Evolutionary conservation across 2,329 filamentous ascomycete species (phyloP).

Genomic region (Ascocoryne sarcoides): DNA sequence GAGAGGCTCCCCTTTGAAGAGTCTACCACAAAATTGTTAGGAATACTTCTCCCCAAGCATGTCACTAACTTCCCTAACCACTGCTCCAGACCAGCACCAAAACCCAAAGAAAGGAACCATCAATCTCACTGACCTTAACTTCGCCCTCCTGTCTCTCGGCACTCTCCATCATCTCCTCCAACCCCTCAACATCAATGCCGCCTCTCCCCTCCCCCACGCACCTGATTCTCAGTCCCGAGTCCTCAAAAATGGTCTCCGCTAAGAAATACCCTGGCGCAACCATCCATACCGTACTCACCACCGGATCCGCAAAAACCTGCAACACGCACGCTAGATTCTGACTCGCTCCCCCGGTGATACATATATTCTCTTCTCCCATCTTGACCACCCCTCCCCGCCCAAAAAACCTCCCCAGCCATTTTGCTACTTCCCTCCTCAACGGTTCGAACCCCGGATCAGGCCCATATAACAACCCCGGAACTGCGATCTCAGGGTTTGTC

Average conservation of each 20-base stretch:
- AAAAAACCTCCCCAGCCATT: constrained; percentile 55
- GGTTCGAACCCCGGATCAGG: constrained; percentile 66
- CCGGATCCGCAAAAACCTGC: constrained; percentile 71
- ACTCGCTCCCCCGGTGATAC: constrained; percentile 76
- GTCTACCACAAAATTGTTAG: too few relatives aligned
- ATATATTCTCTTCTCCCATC: constrained; percentile 48
- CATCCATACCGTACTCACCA: constrained; percentile 72
- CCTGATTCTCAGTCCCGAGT: constrained; percentile 64
- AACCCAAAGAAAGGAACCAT: not conserved
- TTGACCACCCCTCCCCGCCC: constrained; percentile 11
- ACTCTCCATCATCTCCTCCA: constrained; percentile 33
- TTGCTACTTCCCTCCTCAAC: constrained; percentile 58
- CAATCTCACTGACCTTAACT: constrained; percentile 8
- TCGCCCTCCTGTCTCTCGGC: constrained; percentile 4
- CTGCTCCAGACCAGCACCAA: not conserved
- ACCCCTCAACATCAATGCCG: constrained; percentile 60
- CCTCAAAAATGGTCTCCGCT: constrained; percentile 77
- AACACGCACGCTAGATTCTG: constrained; percentile 74
- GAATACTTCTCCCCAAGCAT: too few relatives aligned
- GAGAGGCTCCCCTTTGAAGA: too few relatives aligned
- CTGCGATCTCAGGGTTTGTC: constrained; percentile 46
- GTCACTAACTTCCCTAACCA: too few relatives aligned
- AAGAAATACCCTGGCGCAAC: constrained; percentile 77
- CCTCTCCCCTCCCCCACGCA: constrained; percentile 70
- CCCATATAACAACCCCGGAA: constrained; percentile 67